phyloP scores from a whole-genome alignment of 2,329 filamentous ascomycete species.

The Gyromitra esculenta region DNA sequence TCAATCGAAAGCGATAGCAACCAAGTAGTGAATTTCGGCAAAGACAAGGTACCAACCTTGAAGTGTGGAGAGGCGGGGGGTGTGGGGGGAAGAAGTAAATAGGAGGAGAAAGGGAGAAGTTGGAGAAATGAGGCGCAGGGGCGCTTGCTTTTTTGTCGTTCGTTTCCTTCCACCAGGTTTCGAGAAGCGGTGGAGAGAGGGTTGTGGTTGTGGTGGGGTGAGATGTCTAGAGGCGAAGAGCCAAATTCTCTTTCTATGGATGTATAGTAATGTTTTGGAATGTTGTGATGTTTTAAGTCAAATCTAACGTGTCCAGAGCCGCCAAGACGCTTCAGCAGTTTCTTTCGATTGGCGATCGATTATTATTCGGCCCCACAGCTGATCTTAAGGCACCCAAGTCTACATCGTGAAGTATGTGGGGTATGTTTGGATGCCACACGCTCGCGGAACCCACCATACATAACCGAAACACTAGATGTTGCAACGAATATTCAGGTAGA shows the following conservation, averaged over 20 bases:
- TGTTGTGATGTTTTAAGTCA: conserved; percentile 38
- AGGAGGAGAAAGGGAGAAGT: conserved; percentile 35
- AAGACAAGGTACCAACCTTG: conserved; percentile 45
- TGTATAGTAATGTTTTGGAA: conserved; percentile 22
- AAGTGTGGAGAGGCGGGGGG: conserved; percentile 41
- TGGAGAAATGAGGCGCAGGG: conserved; percentile 36
- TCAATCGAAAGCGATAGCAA: conserved; percentile 33
- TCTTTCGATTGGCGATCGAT: conserved; percentile 17
- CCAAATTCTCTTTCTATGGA: conserved; percentile 44
- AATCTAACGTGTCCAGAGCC: conserved; percentile 30
- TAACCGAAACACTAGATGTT: conserved; percentile 9
- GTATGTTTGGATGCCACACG: conserved; percentile 35
- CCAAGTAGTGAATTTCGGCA: conserved; percentile 39
- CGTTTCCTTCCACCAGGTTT: conserved; percentile 46
- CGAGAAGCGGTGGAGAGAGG: conserved; percentile 42
- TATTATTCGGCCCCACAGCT: conserved; percentile 27
- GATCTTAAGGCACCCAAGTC: conserved; percentile 26
- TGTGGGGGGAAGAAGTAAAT: conserved; percentile 44
- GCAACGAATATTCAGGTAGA: conserved; percentile 13
- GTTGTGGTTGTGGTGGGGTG: conserved; percentile 29
- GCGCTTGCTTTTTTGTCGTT: conserved; percentile 45
- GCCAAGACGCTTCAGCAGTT: conserved; percentile 41
- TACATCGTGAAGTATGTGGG: conserved; percentile 27
- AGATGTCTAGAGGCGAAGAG: conserved; percentile 31
- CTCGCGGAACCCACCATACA: conserved; percentile 11